These are phyloP conservation scores for Cercospora sp. DNA, from an alignment of 2,329 filamentous ascomycete genomes.

Conservation along the genomic window DNA sequence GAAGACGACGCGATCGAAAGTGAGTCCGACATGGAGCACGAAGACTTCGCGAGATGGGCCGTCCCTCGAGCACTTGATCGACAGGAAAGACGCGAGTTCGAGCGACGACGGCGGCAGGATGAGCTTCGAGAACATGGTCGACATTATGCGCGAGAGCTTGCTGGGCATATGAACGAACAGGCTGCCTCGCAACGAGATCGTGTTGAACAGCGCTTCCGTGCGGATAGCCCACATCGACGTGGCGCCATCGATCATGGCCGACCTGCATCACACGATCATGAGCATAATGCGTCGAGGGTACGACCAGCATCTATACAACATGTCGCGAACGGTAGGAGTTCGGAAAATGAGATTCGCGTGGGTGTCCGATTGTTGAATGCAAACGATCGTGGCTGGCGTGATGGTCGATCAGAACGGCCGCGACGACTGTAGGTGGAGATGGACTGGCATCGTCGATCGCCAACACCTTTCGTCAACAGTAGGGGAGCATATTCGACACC, in stretches of 20 bases:
- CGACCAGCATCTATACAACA: background rate
- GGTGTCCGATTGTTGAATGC: background rate
- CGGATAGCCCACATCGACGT: background rate
- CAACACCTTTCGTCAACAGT: background rate
- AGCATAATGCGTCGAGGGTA: background rate
- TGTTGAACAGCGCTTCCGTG: too few relatives aligned
- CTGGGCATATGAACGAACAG: background rate
- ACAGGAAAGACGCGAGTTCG: constrained; percentile 14
- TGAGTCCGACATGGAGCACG: constrained; percentile 10
- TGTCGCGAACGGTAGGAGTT: too few relatives aligned
- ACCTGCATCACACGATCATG: background rate
- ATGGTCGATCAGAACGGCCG: background rate
- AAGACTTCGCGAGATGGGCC: constrained; percentile 11
- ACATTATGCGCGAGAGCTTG: constrained; percentile 2
- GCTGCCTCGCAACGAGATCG: background rate
- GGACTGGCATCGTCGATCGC: background rate
- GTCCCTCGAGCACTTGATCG: constrained; percentile 9
- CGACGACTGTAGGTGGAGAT: background rate
- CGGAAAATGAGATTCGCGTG: background rate
- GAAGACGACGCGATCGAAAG: constrained; percentile 10
- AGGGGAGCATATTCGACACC: background rate
- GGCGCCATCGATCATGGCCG: constrained; percentile 10
- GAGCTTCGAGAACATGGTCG: constrained; percentile 6
- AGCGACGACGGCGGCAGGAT: background rate
- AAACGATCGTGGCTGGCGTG: constrained; percentile 1